These are phyloP conservation scores for Ophiostoma ulmi DNA, from an alignment of 2,329 filamentous ascomycete genomes.

Conservation along the genomic window DNA sequence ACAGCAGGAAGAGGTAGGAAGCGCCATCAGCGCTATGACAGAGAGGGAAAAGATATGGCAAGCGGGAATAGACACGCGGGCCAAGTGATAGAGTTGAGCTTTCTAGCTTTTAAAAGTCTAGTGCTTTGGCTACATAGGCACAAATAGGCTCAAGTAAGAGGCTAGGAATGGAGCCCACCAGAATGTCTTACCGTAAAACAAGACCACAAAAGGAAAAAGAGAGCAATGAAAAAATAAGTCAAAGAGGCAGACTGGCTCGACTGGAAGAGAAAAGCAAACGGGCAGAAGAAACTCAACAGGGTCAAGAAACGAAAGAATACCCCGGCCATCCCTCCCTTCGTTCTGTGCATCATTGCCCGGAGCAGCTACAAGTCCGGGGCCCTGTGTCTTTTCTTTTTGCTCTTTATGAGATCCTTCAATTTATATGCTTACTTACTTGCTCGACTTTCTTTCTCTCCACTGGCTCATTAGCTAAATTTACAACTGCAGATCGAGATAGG, in stretches of 20 bases:
- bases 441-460: not conserved
- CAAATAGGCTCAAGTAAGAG: not conserved
- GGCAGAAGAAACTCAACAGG: not conserved
- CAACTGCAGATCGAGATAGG: slow-evolving; percentile 7
- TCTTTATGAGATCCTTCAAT: not conserved
- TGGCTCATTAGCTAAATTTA: not conserved
- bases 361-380: not conserved
- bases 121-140: not conserved
- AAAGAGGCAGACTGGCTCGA: not conserved
- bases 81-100: not conserved
- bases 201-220: not conserved
- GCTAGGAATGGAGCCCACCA: slow-evolving; percentile 6
- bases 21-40: slow-evolving; percentile 1
- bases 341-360: slow-evolving; percentile 6
- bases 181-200: slow-evolving; percentile 5
- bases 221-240: not conserved
- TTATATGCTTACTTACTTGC: not conserved
- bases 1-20: not conserved
- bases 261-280: not conserved
- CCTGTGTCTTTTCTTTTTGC: not conserved
- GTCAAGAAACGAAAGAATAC: not conserved
- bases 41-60: slow-evolving; percentile 2
- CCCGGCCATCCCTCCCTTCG: slow-evolving; percentile 6
- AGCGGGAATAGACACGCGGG: not conserved
- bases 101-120: not conserved